These are phyloP conservation scores for Aethionema arabicum DNA, from an alignment of 345 rosid species.

Conservation along the genomic window DNA sequence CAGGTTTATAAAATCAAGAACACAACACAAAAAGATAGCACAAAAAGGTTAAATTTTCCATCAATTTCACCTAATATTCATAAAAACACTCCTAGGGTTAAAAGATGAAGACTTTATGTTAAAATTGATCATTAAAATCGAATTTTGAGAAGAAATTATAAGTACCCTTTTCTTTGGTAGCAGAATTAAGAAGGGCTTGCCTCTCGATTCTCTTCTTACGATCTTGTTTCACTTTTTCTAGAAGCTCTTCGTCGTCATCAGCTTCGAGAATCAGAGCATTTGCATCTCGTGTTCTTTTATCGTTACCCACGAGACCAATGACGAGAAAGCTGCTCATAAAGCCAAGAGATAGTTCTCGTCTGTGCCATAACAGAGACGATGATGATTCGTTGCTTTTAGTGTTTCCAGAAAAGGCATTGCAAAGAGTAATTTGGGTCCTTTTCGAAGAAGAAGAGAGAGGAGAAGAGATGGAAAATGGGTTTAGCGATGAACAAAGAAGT, in stretches of 20 bases:
- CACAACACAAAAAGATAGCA: neutral
- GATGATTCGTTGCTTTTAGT: slow-evolving; percentile 26
- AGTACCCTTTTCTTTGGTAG: slow-evolving; percentile 68
- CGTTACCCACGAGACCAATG: slow-evolving; percentile 36
- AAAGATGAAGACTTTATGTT: neutral
- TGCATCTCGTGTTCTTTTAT: slow-evolving; percentile 36
- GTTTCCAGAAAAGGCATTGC: slow-evolving; percentile 47
- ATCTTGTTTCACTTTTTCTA: slow-evolving; percentile 84
- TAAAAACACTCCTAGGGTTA: neutral
- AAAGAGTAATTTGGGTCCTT: slow-evolving; percentile 28
- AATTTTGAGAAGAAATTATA: neutral
- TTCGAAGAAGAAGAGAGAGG: slow-evolving; percentile 23
- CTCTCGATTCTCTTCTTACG: slow-evolving; percentile 85
- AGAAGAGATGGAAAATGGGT: slow-evolving; percentile 18
- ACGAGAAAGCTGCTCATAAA: slow-evolving; percentile 51
- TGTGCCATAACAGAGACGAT: slow-evolving; percentile 40
- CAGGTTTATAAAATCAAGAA: slow-evolving; percentile 14
- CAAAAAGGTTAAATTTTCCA: neutral
- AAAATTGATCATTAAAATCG: neutral
- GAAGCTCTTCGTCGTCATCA: slow-evolving; percentile 82
- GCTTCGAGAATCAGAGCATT: slow-evolving; percentile 89
- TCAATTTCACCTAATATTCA: neutral
- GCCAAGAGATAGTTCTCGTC: slow-evolving; percentile 54
- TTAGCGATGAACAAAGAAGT: slow-evolving; percentile 30
- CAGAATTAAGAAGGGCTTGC: slow-evolving; percentile 70